Evolutionary conservation across 179 eudicot species (phyloP), one percentile per base, ranked within the genome.

Genomic region (Amaranthus tricolor): DNA sequence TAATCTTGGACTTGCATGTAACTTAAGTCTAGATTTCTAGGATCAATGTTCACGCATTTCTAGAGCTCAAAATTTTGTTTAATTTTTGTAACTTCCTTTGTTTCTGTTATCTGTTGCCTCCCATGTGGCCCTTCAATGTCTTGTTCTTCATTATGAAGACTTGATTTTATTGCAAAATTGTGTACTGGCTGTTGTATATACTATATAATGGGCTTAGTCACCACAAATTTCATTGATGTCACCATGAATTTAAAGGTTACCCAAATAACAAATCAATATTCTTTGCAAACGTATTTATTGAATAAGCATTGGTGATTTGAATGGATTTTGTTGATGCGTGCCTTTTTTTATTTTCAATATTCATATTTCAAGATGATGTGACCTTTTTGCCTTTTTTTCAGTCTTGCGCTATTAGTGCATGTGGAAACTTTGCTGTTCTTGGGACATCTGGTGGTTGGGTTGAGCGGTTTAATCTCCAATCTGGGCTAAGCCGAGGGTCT

Each of bases 361-460:
- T 40, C 66, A 7, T 24, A 6, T 58, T 70, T 55, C 50, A 68
- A 65, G 52, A 64, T 50, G 6, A 24, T 16, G 61, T 58, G 54
- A 61, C 10, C 15, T 70, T 51, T 74, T 66, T 47, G 24, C 61
- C 70, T 64, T 70, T 24, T 51, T 71, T 82, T 65, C 82, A 91
- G 92, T 89, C 99, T 68, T 96, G 97, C 49, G 70, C 92, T 47
- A 96, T 96, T 79, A 96, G 99, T 84, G 88, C 96, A 21, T 96
- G 98, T 85, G 98, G 99, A 58, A 96, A 93, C 76, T 96, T 96
- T 73, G 97, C 96, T 70, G 82, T 96, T 70, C 64, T 96, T 51
- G 99, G 99, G 59, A 93, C 97, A 80, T 90, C 90, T 7, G 92
- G 94, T 77, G 99, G 99, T 70, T 93, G 98, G 96, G 84, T 96